Base-by-base conservation (phyloP, 2,329 filamentous ascomycete species). In the Teratosphaeria zuluensis region DNA sequence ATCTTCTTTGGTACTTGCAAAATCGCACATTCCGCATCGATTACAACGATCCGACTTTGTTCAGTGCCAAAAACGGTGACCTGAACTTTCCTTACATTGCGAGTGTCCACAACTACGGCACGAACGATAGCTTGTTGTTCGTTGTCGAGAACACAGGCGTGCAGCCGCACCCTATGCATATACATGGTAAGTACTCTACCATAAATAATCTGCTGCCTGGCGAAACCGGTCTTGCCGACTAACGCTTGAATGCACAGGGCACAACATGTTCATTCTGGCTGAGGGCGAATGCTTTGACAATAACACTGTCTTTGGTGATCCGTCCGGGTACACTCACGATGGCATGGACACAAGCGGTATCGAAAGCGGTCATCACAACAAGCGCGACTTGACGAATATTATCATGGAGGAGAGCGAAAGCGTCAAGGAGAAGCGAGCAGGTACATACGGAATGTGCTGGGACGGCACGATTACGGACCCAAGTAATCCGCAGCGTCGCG, bases 81-180 rank as follows among this genome's bases (percentile, higher is more conserved):
- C 59, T 64, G 6, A 58, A 64, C 52, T 76, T 71, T 60, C 65
- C 66, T 1, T 56, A 56, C 12, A 61, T 62, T 6, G 60, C 83
- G 62, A 74, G 79, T 24, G 75, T 77, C 0, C 85, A 82, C 65
- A 76, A 78, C 1, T 67, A 75, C 1, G 77, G 82, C 57, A 72
- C 67, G 32, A 84, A 84, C 63, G 74, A 74, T 51, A 81, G 80
- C 4, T 75, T 88, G 19, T 76, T 84, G 3, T 72, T 88, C 16
- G 75, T 84, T 21, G 68, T 88, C 1, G 80, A 80, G 53, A 70
- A 73, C 55, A 59, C 62, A 2, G 64, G 64, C 31, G n/a, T 52
- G 4, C 61, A 66, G 57, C 61, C 63, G 3, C 69, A 72, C 48
- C 70, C 70, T 9, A 70, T 73, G 65, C 70, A 71, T 62, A 59